Conservation (phyloP, 129 eudicot species). For the Silybum marianum region DNA sequence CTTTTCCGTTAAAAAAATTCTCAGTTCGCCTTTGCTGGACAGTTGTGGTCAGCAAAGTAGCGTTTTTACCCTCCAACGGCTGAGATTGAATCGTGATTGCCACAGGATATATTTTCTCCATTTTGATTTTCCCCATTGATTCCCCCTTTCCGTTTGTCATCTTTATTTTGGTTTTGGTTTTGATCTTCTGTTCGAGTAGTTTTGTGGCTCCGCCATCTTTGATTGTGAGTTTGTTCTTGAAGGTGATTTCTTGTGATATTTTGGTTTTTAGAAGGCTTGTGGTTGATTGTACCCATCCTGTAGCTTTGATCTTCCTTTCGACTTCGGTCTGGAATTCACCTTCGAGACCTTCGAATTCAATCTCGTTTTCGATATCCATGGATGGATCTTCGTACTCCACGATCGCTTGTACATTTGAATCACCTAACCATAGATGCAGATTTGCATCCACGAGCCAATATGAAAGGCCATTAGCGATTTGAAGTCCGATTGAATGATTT, state of each 20-base stretch:
- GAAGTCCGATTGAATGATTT: conserved; percentile 35
- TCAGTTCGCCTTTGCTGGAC: conserved; percentile 36
- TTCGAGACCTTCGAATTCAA: conserved; percentile 29
- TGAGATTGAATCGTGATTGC: conserved; percentile 19
- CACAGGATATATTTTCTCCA: conserved; percentile 44
- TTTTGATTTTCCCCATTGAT: not conserved
- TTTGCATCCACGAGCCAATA: conserved; percentile 64
- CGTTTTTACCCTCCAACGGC: conserved; percentile 30
- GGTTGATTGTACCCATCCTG: conserved; percentile 47
- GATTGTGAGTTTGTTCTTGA: conserved; percentile 38
- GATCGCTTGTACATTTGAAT: not conserved
- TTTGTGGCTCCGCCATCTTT: conserved; percentile 33
- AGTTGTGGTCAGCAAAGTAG: conserved; percentile 41
- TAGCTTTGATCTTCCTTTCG: conserved; percentile 27
- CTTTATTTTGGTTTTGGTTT: conserved; percentile 31
- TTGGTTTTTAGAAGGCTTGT: conserved; percentile 40
- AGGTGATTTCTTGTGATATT: conserved; percentile 28
- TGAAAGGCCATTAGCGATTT: conserved; percentile 36
- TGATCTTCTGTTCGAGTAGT: conserved; percentile 42
- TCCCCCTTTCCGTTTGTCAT: conserved; percentile 24
- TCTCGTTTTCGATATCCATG: not conserved
- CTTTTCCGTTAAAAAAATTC: conserved; percentile 14
- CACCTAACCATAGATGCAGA: conserved; percentile 58
- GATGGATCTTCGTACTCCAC: conserved; percentile 19
- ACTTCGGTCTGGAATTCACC: conserved; percentile 41